phyloP scores from a whole-genome alignment of 2,329 filamentous ascomycete genomes.

The Bipolaris sorokiniana region DNA sequence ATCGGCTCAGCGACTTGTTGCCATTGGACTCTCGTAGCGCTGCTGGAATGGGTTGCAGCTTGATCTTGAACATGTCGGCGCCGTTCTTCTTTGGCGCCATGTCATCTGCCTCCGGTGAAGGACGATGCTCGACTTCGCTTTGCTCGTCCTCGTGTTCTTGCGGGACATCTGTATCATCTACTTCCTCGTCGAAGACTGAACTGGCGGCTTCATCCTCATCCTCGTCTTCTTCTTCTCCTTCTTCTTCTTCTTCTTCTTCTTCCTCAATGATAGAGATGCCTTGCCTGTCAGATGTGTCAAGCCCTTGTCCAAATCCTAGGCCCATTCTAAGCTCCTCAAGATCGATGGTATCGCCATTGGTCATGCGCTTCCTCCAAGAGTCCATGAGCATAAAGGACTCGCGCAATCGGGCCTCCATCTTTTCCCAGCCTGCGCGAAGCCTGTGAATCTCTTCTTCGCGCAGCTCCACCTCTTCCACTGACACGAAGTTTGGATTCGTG shows the following conservation, averaged over 20 bases:
- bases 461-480: conserved; percentile 91
- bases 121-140: conserved; percentile 20
- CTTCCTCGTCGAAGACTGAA: conserved; percentile 41
- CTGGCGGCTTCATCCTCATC: conserved; percentile 32
- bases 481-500: conserved; percentile 95
- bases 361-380: conserved; percentile 85
- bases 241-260: conserved; percentile 25
- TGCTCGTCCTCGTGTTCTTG: conserved; percentile 2
- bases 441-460: conserved; percentile 88
- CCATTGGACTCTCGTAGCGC: conserved; percentile 46
- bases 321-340: conserved; percentile 67
- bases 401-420: conserved; percentile 89
- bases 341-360: conserved; percentile 70
- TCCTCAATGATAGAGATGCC: conserved; percentile 38
- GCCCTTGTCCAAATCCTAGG: conserved; percentile 60
- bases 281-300: conserved; percentile 42
- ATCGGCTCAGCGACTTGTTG: conserved; percentile 45
- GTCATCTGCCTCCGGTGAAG: conserved; percentile 32
- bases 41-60: conserved; percentile 38
- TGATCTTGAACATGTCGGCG: conserved; percentile 44
- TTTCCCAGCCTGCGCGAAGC: conserved; percentile 85
- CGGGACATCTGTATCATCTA: conserved; percentile 25
- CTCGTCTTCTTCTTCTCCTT: conserved; percentile 25
- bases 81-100: conserved; percentile 25
- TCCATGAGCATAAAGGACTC: conserved; percentile 92